These are phyloP conservation scores for Rhizopogon rudus DNA, from an alignment of 768 basidiomycete species.

Conservation along the genomic window DNA sequence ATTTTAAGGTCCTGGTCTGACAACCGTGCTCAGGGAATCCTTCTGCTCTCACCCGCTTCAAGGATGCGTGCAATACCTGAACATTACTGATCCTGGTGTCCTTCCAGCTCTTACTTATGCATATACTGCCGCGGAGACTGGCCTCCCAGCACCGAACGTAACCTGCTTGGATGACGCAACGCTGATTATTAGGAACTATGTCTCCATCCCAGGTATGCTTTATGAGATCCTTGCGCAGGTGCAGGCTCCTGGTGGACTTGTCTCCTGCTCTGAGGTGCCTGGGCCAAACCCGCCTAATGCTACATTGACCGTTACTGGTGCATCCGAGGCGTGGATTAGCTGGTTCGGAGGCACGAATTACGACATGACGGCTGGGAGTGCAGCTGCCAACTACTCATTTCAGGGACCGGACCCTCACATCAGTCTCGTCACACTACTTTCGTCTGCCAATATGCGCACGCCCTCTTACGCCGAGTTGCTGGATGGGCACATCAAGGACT, in stretches of 20 bases:
- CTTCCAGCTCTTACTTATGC: conserved; percentile 42
- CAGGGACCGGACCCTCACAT: conserved; percentile 55
- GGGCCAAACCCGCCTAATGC: conserved; percentile 35
- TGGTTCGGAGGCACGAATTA: conserved; percentile 78
- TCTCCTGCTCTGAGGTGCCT: conserved; percentile 27
- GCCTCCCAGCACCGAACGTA: conserved; percentile 52
- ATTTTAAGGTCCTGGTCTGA: background rate
- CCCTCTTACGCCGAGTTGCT: conserved; percentile 36
- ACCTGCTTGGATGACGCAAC: conserved; percentile 56
- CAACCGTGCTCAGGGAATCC: conserved; percentile 33
- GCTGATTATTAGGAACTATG: conserved; percentile 48
- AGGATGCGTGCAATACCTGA: conserved; percentile 58
- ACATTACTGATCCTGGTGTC: conserved; percentile 19
- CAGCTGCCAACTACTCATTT: conserved; percentile 56
- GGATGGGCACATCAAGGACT: conserved; percentile 47
- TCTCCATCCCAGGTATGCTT: conserved; percentile 53
- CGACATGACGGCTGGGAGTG: conserved; percentile 55
- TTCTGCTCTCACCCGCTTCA: conserved; percentile 66
- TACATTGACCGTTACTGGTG: conserved; percentile 40
- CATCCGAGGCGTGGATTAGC: conserved; percentile 56
- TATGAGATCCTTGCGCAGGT: conserved; percentile 62
- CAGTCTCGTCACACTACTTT: conserved; percentile 35
- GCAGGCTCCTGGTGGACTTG: conserved; percentile 25
- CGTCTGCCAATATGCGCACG: conserved; percentile 16
- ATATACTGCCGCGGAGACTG: conserved; percentile 41